A percentile compares a stretch with the other conserved stretches of the same genome.
Evolutionary conservation across 352 stramenopile species (phyloP).

Genomic region (Phytopythium mirpurense): DNA sequence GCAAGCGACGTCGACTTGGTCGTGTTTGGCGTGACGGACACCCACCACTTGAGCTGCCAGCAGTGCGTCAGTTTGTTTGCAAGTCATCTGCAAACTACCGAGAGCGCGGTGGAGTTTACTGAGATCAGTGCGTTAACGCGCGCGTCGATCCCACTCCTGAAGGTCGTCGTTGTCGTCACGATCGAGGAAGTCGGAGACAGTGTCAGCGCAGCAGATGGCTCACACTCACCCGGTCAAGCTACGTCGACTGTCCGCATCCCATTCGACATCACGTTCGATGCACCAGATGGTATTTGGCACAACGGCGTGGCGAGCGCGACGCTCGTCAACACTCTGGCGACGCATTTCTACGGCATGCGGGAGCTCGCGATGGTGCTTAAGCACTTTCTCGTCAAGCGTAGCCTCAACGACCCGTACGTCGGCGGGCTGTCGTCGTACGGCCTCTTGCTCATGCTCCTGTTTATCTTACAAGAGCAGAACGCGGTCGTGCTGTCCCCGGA

Average conservation of each 20-base stretch:
- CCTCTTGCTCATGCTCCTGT: constrained; percentile 76
- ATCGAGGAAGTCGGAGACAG: not conserved
- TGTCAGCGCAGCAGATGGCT: not conserved
- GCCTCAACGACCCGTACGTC: constrained; percentile 86
- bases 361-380: constrained; percentile 88
- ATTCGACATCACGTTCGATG: constrained; percentile 85
- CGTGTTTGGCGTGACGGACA: constrained; percentile 59
- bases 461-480: constrained; percentile 58
- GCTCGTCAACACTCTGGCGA: constrained; percentile 56
- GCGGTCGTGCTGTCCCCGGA: constrained; percentile 23
- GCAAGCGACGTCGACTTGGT: constrained; percentile 79
- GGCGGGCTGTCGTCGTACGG: constrained; percentile 90
- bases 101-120: constrained; percentile 19
- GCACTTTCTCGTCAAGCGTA: constrained; percentile 82
- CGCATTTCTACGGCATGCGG: constrained; percentile 69
- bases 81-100: constrained; percentile 12
- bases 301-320: constrained; percentile 73
- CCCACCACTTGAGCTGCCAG: constrained; percentile 39
- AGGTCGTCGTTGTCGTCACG: constrained; percentile 51
- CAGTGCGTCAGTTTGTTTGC: constrained; percentile 43
- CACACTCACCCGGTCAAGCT: not conserved
- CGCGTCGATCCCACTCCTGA: constrained; percentile 71
- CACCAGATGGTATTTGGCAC: constrained; percentile 45
- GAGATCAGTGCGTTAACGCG: constrained; percentile 70
- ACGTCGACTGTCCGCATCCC: constrained; percentile 30